Percentiles rank a stretch among this genome's conserved stretches.
Conservation (phyloP, 495 filamentous ascomycete species). For the Neurospora tetraspora region DNA sequence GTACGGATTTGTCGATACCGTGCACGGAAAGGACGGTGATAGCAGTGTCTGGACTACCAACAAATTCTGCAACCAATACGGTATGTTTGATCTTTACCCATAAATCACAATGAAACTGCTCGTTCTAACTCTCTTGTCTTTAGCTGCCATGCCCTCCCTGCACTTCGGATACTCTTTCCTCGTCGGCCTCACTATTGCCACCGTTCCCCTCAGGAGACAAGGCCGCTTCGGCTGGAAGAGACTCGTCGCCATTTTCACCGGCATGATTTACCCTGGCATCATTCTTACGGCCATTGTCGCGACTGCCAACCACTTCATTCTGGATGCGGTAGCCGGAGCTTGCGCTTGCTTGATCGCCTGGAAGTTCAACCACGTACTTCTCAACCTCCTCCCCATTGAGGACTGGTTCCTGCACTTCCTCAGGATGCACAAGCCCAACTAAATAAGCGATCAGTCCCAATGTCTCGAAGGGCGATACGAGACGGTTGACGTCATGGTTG, state of each 20-base stretch:
- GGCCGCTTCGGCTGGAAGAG: slow-evolving; percentile 19
- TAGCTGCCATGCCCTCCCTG: slow-evolving; percentile 68
- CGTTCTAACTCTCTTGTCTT: neutral
- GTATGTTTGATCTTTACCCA: slow-evolving; percentile 3
- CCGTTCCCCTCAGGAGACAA: slow-evolving; percentile 17
- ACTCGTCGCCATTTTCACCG: slow-evolving; percentile 33
- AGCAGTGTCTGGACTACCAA: slow-evolving; percentile 62
- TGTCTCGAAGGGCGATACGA: neutral
- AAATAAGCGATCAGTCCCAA: neutral
- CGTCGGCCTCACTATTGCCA: slow-evolving; percentile 58
- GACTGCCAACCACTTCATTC: slow-evolving; percentile 64
- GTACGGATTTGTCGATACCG: slow-evolving; percentile 67
- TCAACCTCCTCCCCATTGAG: slow-evolving; percentile 21
- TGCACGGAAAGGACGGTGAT: slow-evolving; percentile 50
- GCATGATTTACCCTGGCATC: slow-evolving; percentile 52
- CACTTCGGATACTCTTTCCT: slow-evolving; percentile 74
- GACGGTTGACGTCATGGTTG: neutral
- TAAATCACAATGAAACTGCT: neutral
- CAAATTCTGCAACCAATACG: slow-evolving; percentile 47
- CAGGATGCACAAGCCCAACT: slow-evolving; percentile 21
- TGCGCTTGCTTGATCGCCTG: slow-evolving; percentile 19
- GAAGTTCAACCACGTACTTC: slow-evolving; percentile 16
- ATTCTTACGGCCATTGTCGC: slow-evolving; percentile 62
- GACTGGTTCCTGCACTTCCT: slow-evolving; percentile 19
- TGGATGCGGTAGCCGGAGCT: slow-evolving; percentile 61